A percentile compares a stretch with the other conserved stretches of the same genome.
Evolutionary conservation across 2,329 filamentous ascomycete genomes (phyloP).

Genomic region (Trichophyton equinum): DNA sequence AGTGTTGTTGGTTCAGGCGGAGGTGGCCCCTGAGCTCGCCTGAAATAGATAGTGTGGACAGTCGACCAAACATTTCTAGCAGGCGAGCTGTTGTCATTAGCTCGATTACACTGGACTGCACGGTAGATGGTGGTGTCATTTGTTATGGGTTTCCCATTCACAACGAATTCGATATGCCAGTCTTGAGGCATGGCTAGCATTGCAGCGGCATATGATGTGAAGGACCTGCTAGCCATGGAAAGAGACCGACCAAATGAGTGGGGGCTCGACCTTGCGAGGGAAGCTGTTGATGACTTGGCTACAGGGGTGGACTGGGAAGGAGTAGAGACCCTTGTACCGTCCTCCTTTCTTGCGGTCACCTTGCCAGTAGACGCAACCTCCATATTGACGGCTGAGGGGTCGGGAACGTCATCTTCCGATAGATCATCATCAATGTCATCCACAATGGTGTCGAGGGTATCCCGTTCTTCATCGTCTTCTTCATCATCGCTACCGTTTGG

Average conservation of each 20-base stretch:
- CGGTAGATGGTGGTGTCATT: slow-evolving; percentile 95
- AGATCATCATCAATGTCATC: slow-evolving; percentile 80
- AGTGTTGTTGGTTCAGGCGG: slow-evolving; percentile 58
- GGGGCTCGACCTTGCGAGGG: slow-evolving; percentile 39
- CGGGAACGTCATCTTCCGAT: slow-evolving; percentile 58
- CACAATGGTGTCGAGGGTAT: slow-evolving; percentile 72
- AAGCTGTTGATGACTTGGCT: slow-evolving; percentile 30
- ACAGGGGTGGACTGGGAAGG: slow-evolving; percentile 51
- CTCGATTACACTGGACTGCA: slow-evolving; percentile 65
- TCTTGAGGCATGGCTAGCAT: slow-evolving; percentile 72
- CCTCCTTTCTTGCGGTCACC: slow-evolving; percentile 81
- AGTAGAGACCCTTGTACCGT: slow-evolving; percentile 75
- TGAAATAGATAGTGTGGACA: slow-evolving; percentile 84
- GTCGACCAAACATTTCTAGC: slow-evolving; percentile 77
- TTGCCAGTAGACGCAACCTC: slow-evolving; percentile 78
- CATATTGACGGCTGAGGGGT: slow-evolving; percentile 80
- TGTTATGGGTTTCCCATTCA: slow-evolving; percentile 69
- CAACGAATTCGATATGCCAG: slow-evolving; percentile 94
- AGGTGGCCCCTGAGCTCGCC: slow-evolving; percentile 69
- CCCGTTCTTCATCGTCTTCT: slow-evolving; percentile 45
- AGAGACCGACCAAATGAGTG: slow-evolving; percentile 35
- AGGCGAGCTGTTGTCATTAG: slow-evolving; percentile 50
- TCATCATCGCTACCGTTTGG: slow-evolving; percentile 61
- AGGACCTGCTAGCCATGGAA: slow-evolving; percentile 37
- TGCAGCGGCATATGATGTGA: slow-evolving; percentile 69